Conservation (phyloP, 306 rosid species). For the Cicer bijugum region DNA sequence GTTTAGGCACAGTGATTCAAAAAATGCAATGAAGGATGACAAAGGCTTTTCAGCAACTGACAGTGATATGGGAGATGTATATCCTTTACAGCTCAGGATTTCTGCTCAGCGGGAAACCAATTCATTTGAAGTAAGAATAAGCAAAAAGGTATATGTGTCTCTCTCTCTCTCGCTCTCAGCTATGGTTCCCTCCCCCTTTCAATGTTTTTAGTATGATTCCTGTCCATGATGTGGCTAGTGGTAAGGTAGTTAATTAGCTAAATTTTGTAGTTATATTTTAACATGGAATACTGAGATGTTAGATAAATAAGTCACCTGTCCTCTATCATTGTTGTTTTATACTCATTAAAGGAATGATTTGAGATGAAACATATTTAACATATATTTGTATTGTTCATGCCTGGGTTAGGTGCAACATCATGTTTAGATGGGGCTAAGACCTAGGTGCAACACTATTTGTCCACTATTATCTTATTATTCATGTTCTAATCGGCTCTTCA, state of each 20-base stretch:
- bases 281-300: constrained; percentile 29
- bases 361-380: constrained; percentile 16
- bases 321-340: constrained; percentile 36
- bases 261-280: constrained; percentile 23
- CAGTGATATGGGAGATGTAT: constrained; percentile 83
- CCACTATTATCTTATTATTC: constrained; percentile 19
- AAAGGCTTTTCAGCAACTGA: constrained; percentile 73
- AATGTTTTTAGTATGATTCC: constrained; percentile 9
- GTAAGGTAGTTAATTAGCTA: constrained; percentile 21
- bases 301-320: constrained; percentile 7
- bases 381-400: constrained; percentile 1
- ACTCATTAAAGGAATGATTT: not conserved
- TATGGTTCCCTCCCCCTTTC: not conserved
- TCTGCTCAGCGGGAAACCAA: constrained; percentile 71
- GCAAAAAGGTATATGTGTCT: constrained; percentile 74
- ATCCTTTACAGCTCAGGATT: constrained; percentile 92
- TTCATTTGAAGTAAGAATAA: constrained; percentile 82
- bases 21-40: constrained; percentile 64
- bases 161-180: constrained; percentile 12
- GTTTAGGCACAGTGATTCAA: constrained; percentile 85
- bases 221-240: constrained; percentile 39
- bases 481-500: constrained; percentile 34
- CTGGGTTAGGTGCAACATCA: constrained; percentile 22
- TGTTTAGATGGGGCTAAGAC: constrained; percentile 34
- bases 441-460: not conserved